Evolutionary conservation across 2,329 filamentous ascomycete species (phyloP).

Genomic region (Malbranchea zuffiana): DNA sequence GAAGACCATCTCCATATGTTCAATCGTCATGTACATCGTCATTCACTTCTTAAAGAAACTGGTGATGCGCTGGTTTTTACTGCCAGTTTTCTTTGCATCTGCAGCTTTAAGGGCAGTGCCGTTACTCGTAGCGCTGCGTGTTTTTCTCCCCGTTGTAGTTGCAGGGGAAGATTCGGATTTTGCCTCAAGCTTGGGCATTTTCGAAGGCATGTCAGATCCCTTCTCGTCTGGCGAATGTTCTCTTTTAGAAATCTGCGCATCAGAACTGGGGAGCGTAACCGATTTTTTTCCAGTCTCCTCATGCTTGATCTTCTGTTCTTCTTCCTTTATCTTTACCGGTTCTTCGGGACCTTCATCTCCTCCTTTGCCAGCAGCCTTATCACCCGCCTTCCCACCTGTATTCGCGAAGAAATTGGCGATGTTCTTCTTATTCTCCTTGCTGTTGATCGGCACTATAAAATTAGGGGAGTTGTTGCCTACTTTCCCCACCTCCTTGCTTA

Average conservation of each 20-base stretch:
- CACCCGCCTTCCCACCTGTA: constrained; percentile 31
- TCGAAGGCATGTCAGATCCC: constrained; percentile 29
- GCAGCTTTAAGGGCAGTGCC: constrained; percentile 36
- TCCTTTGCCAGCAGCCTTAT: constrained; percentile 20
- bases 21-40: too few species aligned
- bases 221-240: constrained; percentile 12
- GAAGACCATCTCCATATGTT: too few species aligned
- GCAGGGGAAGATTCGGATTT: constrained; percentile 2
- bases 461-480: constrained; percentile 80
- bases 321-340: background rate
- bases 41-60: constrained; percentile 37
- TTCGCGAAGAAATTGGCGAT: constrained; percentile 88
- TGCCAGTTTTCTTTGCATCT: constrained; percentile 31
- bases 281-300: constrained; percentile 26
- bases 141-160: constrained; percentile 31
- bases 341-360: constrained; percentile 18
- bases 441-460: constrained; percentile 74
- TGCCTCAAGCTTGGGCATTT: constrained; percentile 7
- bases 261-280: background rate
- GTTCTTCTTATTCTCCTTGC: constrained; percentile 79
- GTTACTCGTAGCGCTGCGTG: constrained; percentile 49
- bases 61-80: constrained; percentile 44
- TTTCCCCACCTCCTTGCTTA: constrained; percentile 82
- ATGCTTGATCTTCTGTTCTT: constrained; percentile 21
- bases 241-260: constrained; percentile 10